Evolutionary conservation across 2,329 filamentous ascomycete species (phyloP).

Genomic region (Pseudogymnoascus sp.): DNA sequence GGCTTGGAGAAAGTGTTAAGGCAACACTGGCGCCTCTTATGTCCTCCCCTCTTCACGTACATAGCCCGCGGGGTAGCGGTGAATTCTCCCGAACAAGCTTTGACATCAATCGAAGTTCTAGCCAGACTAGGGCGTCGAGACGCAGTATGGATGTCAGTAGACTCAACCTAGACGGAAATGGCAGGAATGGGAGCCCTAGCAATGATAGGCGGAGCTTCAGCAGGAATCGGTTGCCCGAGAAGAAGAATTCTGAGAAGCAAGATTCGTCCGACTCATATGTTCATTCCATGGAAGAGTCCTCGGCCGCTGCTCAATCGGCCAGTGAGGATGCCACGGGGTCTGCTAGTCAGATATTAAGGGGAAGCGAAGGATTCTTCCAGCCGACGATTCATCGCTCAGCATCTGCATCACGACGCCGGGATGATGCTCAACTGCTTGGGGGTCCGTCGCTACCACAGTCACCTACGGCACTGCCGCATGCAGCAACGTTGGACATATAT

Average conservation of each 20-base stretch:
- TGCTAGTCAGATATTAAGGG: slow-evolving; percentile 80
- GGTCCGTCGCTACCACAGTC: slow-evolving; percentile 19
- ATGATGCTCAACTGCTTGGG: slow-evolving; percentile 17
- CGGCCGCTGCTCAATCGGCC: slow-evolving; percentile 60
- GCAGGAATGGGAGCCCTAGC: slow-evolving; percentile 56
- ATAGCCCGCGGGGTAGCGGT: slow-evolving; percentile 48
- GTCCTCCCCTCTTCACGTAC: slow-evolving; percentile 20
- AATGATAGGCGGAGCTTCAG: slow-evolving; percentile 46
- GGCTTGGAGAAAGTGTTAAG: slow-evolving; percentile 49
- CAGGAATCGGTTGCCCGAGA: slow-evolving; percentile 42
- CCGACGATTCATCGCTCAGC: slow-evolving; percentile 56
- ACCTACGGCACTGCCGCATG: slow-evolving; percentile 14
- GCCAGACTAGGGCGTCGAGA: slow-evolving; percentile 31
- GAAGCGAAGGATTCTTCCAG: slow-evolving; percentile 81
- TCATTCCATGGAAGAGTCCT: slow-evolving; percentile 66
- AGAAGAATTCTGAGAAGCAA: slow-evolving; percentile 45
- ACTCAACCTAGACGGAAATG: slow-evolving; percentile 33
- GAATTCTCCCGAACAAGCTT: slow-evolving; percentile 48
- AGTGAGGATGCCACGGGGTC: slow-evolving; percentile 69
- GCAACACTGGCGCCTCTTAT: slow-evolving; percentile 50
- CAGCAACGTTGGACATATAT: slow-evolving; percentile 19
- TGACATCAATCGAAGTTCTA: slow-evolving; percentile 48
- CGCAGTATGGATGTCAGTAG: slow-evolving; percentile 47
- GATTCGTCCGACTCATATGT: slow-evolving; percentile 69
- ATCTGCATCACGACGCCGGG: slow-evolving; percentile 20